A percentile compares a stretch with the other conserved stretches of the same genome.
Evolutionary conservation across 176 grass and related monocot species (phyloP).

Genomic region (Juncus inflexus): DNA sequence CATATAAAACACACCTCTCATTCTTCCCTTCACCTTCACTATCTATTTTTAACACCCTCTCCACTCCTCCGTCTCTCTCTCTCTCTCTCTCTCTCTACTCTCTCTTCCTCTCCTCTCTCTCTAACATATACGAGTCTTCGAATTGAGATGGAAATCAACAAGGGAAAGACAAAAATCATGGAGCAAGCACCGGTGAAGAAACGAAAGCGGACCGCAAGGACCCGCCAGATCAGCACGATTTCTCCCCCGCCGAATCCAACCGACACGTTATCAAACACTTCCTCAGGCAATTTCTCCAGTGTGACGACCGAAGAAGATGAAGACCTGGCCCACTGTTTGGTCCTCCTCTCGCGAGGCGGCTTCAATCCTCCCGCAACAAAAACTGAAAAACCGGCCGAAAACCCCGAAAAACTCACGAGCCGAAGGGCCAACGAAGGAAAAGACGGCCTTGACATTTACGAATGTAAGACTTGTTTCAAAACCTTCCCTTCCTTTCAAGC

Average conservation of each 20-base stretch:
- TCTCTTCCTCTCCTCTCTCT: constrained; percentile 19
- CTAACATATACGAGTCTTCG: neutral
- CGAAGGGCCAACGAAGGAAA: constrained; percentile 39
- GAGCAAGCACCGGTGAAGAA: constrained; percentile 22
- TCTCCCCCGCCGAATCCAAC: neutral
- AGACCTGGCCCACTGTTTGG: constrained; percentile 69
- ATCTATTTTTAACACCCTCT: constrained; percentile 26
- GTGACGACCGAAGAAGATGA: constrained; percentile 70
- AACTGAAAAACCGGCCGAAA: constrained; percentile 4
- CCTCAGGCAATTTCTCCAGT: constrained; percentile 35
- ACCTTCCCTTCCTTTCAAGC: constrained; percentile 84
- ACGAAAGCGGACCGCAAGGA: constrained; percentile 54
- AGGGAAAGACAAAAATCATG: constrained; percentile 23
- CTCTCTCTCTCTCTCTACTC: constrained; percentile 17
- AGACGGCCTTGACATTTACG: constrained; percentile 31
- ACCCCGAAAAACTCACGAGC: constrained; percentile 41
- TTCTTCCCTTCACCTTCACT: constrained; percentile 22
- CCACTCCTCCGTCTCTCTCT: constrained; percentile 9
- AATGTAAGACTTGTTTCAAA: constrained; percentile 82
- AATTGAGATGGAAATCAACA: constrained; percentile 30
- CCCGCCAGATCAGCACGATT: constrained; percentile 23
- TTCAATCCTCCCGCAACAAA: no score
- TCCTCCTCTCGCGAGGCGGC: constrained; percentile 63
- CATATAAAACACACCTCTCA: constrained; percentile 15
- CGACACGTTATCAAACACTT: constrained; percentile 12